Base-by-base conservation (phyloP, 176 grass and related monocot genomes). In the Luzula sylvatica region DNA sequence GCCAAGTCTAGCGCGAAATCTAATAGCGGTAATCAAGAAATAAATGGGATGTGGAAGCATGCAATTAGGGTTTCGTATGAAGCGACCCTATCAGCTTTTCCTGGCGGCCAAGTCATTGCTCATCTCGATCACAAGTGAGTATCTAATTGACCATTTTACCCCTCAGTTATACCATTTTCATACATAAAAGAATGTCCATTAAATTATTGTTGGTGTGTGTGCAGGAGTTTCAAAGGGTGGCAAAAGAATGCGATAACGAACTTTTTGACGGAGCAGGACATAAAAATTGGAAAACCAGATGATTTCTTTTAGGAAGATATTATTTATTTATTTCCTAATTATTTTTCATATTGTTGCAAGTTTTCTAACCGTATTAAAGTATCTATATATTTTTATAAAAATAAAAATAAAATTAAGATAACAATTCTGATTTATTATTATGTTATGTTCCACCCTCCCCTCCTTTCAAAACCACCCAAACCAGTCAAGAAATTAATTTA, bases 71-170 rank as follows among this genome's bases (percentile, higher is more conserved):
- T 56, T 88, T 88, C 90, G 13, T 95, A 86, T 38, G 83, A 88
- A 51, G 84, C 84, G 27, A 88, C 83, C 0, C 81, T 78, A 50
- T 66, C 77, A 54, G 90, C 74, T 48, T 95, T 95, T 79, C 90
- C 90, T 35, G 90, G 73, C 23, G 90, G 83, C 63, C 76, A 95
- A 66, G 42, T 95, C 52, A 75, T 95, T 17, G 90, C 90, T 20
- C 84, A 95, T 78, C 73, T 95, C n/a, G 90, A 95, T 95, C 90
- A 88, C 26, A 95, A 85, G 90, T 95, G 85, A 76, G 77, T 57
- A 20, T 53, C 12, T 20, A 11, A n/a, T n/a, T n/a, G n/a, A n/a
- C n/a, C n/a, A n/a, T n/a, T n/a, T n/a, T n/a, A n/a, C n/a, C n/a
- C n/a, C n/a, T n/a, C n/a, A n/a, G n/a, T n/a, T n/a, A n/a, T n/a